Conservation (phyloP, 441 rosid species). For the Hypseocharis bilobata region DNA sequence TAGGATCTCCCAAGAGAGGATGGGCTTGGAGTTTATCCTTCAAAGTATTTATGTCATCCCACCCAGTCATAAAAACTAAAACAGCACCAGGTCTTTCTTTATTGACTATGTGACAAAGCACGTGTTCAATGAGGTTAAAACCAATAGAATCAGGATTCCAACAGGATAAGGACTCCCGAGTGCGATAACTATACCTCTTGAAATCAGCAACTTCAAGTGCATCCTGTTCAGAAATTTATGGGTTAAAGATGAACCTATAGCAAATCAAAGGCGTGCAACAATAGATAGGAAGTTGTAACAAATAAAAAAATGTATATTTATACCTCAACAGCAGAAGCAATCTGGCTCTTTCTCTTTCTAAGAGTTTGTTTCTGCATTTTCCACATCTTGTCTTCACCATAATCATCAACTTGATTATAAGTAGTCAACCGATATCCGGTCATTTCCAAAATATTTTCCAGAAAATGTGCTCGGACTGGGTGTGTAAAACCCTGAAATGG, state of each 20-base stretch:
- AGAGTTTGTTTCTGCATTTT: conserved; percentile 85
- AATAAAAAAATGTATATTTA: neutral
- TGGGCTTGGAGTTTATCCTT: conserved; percentile 89
- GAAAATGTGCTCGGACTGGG: conserved; percentile 71
- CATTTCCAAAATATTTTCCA: conserved; percentile 78
- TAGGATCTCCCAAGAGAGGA: conserved; percentile 94
- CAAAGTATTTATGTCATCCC: conserved; percentile 91
- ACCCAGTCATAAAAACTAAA: conserved; percentile 92
- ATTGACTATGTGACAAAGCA: conserved; percentile 83
- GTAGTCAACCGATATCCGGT: conserved; percentile 79
- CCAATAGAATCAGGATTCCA: conserved; percentile 94
- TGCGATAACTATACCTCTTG: conserved; percentile 69
- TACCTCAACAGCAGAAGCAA: conserved; percentile 92
- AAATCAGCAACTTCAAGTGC: conserved; percentile 75
- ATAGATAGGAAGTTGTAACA: neutral
- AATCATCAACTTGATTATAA: conserved; percentile 91
- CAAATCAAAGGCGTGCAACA: neutral
- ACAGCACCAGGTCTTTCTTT: conserved; percentile 90
- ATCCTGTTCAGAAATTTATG: conserved; percentile 41
- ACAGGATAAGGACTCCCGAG: conserved; percentile 72
- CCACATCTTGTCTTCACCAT: conserved; percentile 95
- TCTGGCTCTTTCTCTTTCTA: conserved; percentile 82
- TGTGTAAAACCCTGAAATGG: conserved; percentile 77
- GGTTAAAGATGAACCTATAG: conserved; percentile 2
- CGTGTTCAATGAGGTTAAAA: conserved; percentile 89